Evolutionary conservation across 805 yeast genomes (phyloP).

Genomic region (Metschnikowia arizonensis): DNA sequence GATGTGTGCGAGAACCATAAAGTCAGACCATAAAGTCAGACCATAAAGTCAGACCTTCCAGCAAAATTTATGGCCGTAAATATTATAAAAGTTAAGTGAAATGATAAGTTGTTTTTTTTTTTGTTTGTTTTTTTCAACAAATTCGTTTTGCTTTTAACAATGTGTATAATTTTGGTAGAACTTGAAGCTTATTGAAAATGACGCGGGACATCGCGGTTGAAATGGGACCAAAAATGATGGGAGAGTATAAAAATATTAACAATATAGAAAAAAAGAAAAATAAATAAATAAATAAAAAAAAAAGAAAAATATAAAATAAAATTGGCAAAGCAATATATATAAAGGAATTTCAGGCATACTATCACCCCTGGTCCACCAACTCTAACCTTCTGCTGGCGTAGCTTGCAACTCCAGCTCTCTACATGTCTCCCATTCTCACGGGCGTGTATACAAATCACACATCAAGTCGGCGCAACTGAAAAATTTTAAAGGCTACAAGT

Average conservation of each 20-base stretch:
- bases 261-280: neutral
- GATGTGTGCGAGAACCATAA: constrained; percentile 2
- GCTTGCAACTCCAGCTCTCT: neutral
- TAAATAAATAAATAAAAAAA: neutral
- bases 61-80: too few species aligned
- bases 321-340: too few species aligned
- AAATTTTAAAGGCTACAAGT: constrained; percentile 10
- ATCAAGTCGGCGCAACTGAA: constrained; percentile 14
- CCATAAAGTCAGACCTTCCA: too few species aligned
- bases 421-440: neutral
- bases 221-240: too few species aligned
- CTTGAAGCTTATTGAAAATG: neutral
- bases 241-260: too few species aligned
- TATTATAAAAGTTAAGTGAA: too few species aligned
- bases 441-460: constrained; percentile 5
- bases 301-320: too few species aligned
- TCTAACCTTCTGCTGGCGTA: too few species aligned
- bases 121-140: too few species aligned
- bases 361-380: too few species aligned
- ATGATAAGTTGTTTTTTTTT: neutral
- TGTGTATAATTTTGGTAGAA: neutral
- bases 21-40: too few species aligned
- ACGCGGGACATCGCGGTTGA: neutral
- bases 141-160: neutral
- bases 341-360: too few species aligned